Evolutionary conservation across 768 basidiomycete genomes (phyloP).

Genomic region (Podaxis mareebaensis): DNA sequence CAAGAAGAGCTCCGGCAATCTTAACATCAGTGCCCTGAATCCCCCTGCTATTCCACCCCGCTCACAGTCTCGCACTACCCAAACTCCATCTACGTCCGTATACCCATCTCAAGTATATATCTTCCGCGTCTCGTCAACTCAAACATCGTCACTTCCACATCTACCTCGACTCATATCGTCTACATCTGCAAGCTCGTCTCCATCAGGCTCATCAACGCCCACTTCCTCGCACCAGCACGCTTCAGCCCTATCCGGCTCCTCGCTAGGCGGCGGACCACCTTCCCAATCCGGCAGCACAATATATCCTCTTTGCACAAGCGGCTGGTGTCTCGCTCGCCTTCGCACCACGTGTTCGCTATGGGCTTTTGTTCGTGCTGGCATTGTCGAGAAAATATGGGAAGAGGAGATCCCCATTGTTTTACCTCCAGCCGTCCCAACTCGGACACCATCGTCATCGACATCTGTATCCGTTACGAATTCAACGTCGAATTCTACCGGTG

Average conservation of each 20-base stretch:
- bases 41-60: slow-evolving; percentile 33
- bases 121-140: slow-evolving; percentile 58
- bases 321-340: slow-evolving; percentile 86
- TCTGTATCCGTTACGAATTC: slow-evolving; percentile 3
- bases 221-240: slow-evolving; percentile 22
- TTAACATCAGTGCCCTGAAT: slow-evolving; percentile 15
- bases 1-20: slow-evolving; percentile 40
- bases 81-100: slow-evolving; percentile 29
- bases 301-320: slow-evolving; percentile 79
- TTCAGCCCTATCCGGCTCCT: background rate
- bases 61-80: slow-evolving; percentile 25
- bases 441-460: background rate
- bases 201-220: slow-evolving; percentile 19
- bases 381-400: slow-evolving; percentile 89
- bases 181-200: slow-evolving; percentile 22
- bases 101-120: slow-evolving; percentile 58
- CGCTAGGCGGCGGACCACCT: background rate
- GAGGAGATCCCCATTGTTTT: slow-evolving; percentile 58
- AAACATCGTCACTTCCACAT: slow-evolving; percentile 31
- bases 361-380: slow-evolving; percentile 80
- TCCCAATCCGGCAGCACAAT: slow-evolving; percentile 40
- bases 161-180: slow-evolving; percentile 35
- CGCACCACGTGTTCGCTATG: slow-evolving; percentile 89
- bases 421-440: slow-evolving; percentile 29
- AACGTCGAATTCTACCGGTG: background rate